A percentile compares a stretch with the other conserved stretches of the same genome.
These are phyloP conservation scores for Solioccasus polychromus DNA, from an alignment of 768 basidiomycete species.

Conservation along the genomic window DNA sequence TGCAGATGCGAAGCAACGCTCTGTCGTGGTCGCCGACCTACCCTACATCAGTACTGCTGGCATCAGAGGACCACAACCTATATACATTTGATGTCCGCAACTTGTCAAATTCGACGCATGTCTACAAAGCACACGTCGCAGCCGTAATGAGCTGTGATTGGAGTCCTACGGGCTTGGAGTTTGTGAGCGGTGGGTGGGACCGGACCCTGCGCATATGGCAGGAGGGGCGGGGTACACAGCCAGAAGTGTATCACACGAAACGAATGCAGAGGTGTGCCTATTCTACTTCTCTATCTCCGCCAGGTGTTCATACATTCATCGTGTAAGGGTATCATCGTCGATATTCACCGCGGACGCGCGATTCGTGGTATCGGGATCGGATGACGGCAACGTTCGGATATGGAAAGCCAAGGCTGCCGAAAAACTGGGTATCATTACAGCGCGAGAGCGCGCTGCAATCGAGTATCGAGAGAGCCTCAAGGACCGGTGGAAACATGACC, in stretches of 20 bases:
- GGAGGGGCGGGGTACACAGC: conserved; percentile 72
- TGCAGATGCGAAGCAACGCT: conserved; percentile 92
- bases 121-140: conserved; percentile 96
- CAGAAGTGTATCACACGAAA: conserved; percentile 97
- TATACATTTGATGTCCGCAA: conserved; percentile 97
- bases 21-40: conserved; percentile 96
- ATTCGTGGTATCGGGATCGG: conserved; percentile 87
- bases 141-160: conserved; percentile 97
- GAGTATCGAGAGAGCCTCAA: conserved; percentile 90
- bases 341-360: conserved; percentile 88
- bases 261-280: conserved; percentile 87
- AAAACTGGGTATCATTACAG: conserved; percentile 87
- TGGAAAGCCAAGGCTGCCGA: conserved; percentile 95
- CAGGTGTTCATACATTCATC: background rate
- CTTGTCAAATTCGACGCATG: conserved; percentile 76
- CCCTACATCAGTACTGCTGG: conserved; percentile 86
- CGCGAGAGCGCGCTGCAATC: conserved; percentile 85
- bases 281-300: background rate
- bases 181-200: conserved; percentile 97
- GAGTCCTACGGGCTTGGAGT: conserved; percentile 94
- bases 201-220: conserved; percentile 93
- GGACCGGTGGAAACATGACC: conserved; percentile 85
- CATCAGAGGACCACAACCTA: conserved; percentile 98
- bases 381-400: conserved; percentile 91
- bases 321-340: conserved; percentile 89